phyloP scores from a whole-genome alignment of 108 stramenopile species.

The Parmales sp. region DNA sequence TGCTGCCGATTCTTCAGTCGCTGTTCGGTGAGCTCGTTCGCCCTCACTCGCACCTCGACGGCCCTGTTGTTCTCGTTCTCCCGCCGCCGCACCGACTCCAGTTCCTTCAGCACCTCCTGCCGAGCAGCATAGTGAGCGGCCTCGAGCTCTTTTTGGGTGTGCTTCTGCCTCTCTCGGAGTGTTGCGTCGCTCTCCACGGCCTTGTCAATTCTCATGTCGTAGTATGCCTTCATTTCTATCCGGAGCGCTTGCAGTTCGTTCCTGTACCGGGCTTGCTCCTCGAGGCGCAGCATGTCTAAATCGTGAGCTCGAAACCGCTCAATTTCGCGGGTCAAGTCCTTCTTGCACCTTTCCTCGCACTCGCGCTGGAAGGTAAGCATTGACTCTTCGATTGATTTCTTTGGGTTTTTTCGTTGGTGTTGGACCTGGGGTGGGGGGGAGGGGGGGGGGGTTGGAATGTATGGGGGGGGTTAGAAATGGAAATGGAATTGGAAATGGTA shows the following conservation, averaged over 20 bases:
- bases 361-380: slow-evolving; percentile 1
- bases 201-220: neutral
- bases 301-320: neutral
- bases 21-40: slow-evolving; percentile 4
- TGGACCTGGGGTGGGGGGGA: too few species aligned
- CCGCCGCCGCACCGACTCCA: neutral
- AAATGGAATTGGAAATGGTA: too few species aligned
- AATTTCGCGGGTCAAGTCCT: neutral
- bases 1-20: neutral
- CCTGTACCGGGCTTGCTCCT: slow-evolving; percentile 3
- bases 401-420: neutral
- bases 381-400: neutral
- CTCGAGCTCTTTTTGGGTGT: neutral
- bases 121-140: neutral
- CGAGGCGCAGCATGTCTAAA: slow-evolving; percentile 3
- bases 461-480: too few species aligned
- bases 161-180: neutral
- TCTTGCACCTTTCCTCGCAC: neutral
- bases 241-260: neutral
- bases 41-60: neutral
- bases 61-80: neutral
- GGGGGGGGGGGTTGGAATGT: too few species aligned
- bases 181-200: neutral
- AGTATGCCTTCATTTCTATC: slow-evolving; percentile 7
- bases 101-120: neutral